phyloP scores from a whole-genome alignment of 495 filamentous ascomycete species.

The Talaromyces thailandensis region DNA sequence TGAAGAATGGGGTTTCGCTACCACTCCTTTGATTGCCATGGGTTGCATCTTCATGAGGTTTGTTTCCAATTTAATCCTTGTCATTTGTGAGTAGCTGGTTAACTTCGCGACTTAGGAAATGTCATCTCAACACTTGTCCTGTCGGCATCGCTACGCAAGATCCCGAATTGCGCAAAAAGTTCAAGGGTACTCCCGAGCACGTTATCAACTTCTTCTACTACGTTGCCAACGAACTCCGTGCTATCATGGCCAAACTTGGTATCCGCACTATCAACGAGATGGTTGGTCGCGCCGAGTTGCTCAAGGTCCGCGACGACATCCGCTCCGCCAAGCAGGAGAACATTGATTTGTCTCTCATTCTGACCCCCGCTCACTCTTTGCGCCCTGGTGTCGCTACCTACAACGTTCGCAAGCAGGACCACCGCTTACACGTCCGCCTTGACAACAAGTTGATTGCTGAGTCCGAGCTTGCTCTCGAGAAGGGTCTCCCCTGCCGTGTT shows the following conservation, averaged over 20 bases:
- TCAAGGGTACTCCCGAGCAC: conserved; percentile 88
- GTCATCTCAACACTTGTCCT: conserved; percentile 75
- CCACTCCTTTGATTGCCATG: conserved; percentile 92
- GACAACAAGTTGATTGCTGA: conserved; percentile 99
- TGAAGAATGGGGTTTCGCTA: conserved; percentile 98
- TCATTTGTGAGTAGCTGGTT: conserved; percentile 9
- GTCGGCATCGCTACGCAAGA: conserved; percentile 98
- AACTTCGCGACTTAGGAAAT: conserved; percentile 24
- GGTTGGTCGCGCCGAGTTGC: conserved; percentile 86
- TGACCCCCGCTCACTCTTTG: conserved; percentile 93
- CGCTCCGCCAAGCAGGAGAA: conserved; percentile 84
- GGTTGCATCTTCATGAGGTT: conserved; percentile 86
- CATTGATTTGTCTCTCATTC: conserved; percentile 89
- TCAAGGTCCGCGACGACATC: conserved; percentile 84
- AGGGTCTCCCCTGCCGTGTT: conserved; percentile 88
- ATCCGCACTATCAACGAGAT: conserved; percentile 97
- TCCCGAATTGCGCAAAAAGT: conserved; percentile 89
- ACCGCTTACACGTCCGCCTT: conserved; percentile 83
- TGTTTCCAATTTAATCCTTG: background rate
- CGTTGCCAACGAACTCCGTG: conserved; percentile 91
- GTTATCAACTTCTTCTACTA: conserved; percentile 99
- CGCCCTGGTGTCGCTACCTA: conserved; percentile 95
- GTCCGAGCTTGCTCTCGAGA: conserved; percentile 92
- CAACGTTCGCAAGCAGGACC: conserved; percentile 98
- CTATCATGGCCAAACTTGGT: conserved; percentile 96